Evolutionary conservation across 495 filamentous ascomycete genomes (phyloP).

Genomic region (Cryomyces minteri): DNA sequence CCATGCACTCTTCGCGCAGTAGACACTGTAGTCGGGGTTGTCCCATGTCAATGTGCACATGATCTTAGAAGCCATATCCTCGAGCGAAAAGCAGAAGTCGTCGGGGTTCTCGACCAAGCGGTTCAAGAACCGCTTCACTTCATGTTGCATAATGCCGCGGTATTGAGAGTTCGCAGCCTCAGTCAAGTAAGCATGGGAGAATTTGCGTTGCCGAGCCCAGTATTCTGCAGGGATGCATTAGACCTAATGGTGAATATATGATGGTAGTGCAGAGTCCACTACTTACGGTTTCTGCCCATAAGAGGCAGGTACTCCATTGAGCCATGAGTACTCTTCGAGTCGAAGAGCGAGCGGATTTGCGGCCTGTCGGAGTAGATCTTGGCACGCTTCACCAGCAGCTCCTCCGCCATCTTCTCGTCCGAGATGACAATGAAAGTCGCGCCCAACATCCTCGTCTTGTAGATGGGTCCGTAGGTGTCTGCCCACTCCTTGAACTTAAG

Average conservation of each 20-base stretch:
- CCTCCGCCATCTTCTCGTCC: slow-evolving; percentile 35
- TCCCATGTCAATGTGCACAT: slow-evolving; percentile 18
- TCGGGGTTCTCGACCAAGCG: slow-evolving; percentile 15
- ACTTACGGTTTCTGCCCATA: slow-evolving; percentile 20
- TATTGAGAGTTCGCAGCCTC: slow-evolving; percentile 19
- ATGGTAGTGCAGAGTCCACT: background rate
- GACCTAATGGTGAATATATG: background rate
- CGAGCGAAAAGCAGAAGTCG: slow-evolving; percentile 18
- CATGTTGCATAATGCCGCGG: slow-evolving; percentile 17
- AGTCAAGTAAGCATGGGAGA: slow-evolving; percentile 17
- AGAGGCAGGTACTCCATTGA: slow-evolving; percentile 21
- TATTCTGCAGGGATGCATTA: slow-evolving; percentile 9
- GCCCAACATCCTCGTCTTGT: slow-evolving; percentile 28
- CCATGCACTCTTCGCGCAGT: slow-evolving; percentile 18
- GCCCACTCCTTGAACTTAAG: slow-evolving; percentile 38
- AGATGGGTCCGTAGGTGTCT: slow-evolving; percentile 34
- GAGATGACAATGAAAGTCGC: slow-evolving; percentile 33
- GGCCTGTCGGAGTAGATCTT: slow-evolving; percentile 7
- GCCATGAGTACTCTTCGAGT: slow-evolving; percentile 14
- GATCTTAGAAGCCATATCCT: slow-evolving; percentile 20
- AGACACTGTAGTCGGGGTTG: slow-evolving; percentile 14
- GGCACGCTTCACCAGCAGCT: slow-evolving; percentile 16
- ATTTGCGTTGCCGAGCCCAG: slow-evolving; percentile 21
- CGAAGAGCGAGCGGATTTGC: slow-evolving; percentile 16
- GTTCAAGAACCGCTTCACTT: slow-evolving; percentile 19